Conservation (phyloP, 129 eudicot species). For the Silybum marianum region DNA sequence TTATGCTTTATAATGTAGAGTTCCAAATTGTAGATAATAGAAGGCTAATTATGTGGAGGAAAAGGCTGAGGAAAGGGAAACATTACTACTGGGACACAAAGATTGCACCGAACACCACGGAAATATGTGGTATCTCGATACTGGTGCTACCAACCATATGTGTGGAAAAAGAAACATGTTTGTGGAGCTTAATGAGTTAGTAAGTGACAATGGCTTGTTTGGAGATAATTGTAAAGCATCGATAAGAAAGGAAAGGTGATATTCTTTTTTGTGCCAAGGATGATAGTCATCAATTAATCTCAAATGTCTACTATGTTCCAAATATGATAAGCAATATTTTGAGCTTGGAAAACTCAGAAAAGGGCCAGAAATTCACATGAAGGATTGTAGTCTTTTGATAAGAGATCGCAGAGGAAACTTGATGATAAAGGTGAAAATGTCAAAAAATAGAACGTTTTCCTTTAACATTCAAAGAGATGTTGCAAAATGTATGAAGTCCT, state of each 20-base stretch:
- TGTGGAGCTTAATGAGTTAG: background rate
- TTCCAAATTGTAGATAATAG: background rate
- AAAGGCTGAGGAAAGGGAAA: background rate
- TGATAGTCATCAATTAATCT: background rate
- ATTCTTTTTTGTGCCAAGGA: background rate
- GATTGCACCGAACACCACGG: background rate
- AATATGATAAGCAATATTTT: background rate
- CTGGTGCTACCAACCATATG: constrained; percentile 17
- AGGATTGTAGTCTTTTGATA: background rate
- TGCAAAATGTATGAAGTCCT: background rate
- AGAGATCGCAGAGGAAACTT: background rate
- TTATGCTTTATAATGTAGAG: background rate
- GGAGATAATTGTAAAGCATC: background rate
- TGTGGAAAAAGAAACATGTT: constrained; percentile 12
- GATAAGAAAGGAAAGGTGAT: constrained; percentile 4
- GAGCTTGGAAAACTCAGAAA: background rate
- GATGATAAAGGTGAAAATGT: background rate
- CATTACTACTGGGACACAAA: background rate
- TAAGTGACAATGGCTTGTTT: background rate
- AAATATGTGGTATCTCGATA: constrained; percentile 9
- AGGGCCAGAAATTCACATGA: background rate
- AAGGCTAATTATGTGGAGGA: background rate
- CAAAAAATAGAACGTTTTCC: background rate
- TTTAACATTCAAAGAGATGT: background rate
- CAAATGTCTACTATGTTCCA: background rate